Percentiles rank a stretch among this genome's conserved stretches.
These are phyloP conservation scores for Leishmania amazonensis DNA, from an alignment of 208 protist genomes.

Conservation along the genomic window DNA sequence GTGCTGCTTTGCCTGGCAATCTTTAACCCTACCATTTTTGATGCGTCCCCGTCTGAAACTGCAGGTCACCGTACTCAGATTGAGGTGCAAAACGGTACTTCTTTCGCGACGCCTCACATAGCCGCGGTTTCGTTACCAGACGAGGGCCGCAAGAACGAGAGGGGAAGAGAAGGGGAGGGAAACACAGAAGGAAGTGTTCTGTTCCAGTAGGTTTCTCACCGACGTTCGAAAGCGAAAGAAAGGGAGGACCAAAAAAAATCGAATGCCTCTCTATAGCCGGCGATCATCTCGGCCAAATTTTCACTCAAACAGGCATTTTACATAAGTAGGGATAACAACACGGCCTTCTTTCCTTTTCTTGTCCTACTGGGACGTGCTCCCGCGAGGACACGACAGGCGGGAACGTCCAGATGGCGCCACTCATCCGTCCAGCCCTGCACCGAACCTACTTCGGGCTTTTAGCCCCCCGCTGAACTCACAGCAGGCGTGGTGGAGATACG, in stretches of 20 bases:
- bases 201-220: neutral
- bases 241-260: neutral
- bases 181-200: neutral
- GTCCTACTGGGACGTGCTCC: too few species aligned
- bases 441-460: conserved; percentile 10
- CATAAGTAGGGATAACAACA: conserved; percentile 1
- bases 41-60: neutral
- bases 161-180: neutral
- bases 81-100: neutral
- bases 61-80: too few species aligned
- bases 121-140: neutral
- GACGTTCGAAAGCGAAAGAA: neutral
- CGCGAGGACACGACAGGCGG: neutral
- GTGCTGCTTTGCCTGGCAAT: neutral
- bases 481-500: conserved; percentile 29
- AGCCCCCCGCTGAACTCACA: conserved; percentile 12
- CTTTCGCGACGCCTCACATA: neutral
- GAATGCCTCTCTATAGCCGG: neutral
- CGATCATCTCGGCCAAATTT: neutral
- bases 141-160: neutral
- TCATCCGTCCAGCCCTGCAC: neutral
- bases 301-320: neutral
- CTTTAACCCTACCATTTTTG: neutral
- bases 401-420: neutral
- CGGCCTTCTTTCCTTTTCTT: neutral